These are phyloP conservation scores for Aquilaria agallochum DNA, from an alignment of 441 rosid genomes.

Conservation along the genomic window DNA sequence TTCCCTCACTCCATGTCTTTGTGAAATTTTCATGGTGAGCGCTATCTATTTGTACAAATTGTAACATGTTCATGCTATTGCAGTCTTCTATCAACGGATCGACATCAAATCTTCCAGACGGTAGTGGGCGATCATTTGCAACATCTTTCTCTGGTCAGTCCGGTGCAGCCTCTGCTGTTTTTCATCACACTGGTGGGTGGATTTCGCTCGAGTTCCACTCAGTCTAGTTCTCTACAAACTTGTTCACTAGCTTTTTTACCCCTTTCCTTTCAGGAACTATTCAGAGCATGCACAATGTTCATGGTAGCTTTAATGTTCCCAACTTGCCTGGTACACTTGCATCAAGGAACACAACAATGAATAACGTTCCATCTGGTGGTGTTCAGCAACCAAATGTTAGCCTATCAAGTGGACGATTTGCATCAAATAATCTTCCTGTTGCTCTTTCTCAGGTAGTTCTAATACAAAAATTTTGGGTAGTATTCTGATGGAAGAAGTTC, in stretches of 20 bases:
- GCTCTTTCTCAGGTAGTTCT: constrained; percentile 81
- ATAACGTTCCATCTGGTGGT: constrained; percentile 67
- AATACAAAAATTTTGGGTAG: neutral
- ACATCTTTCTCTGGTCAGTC: constrained; percentile 92
- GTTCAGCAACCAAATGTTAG: constrained; percentile 84
- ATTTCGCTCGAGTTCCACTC: constrained; percentile 15
- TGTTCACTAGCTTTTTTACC: constrained; percentile 6
- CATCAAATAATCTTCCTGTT: constrained; percentile 75
- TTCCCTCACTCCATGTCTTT: constrained; percentile 2
- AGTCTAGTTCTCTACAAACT: constrained; percentile 9
- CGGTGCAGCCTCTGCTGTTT: constrained; percentile 79
- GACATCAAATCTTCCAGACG: constrained; percentile 80
- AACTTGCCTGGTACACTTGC: constrained; percentile 63
- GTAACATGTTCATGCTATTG: constrained; percentile 14
- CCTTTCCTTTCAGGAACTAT: constrained; percentile 49
- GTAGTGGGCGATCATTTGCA: constrained; percentile 66
- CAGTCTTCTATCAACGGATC: constrained; percentile 94
- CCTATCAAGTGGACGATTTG: constrained; percentile 78
- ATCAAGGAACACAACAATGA: constrained; percentile 70
- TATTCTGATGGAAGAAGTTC: no score
- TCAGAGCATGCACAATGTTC: constrained; percentile 80
- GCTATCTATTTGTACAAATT: constrained; percentile 13
- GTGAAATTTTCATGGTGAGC: neutral
- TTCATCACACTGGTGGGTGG: constrained; percentile 69
- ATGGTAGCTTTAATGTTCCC: constrained; percentile 80